These are phyloP conservation scores for Sicyos edulis DNA, from an alignment of 306 rosid genomes.

Conservation along the genomic window DNA sequence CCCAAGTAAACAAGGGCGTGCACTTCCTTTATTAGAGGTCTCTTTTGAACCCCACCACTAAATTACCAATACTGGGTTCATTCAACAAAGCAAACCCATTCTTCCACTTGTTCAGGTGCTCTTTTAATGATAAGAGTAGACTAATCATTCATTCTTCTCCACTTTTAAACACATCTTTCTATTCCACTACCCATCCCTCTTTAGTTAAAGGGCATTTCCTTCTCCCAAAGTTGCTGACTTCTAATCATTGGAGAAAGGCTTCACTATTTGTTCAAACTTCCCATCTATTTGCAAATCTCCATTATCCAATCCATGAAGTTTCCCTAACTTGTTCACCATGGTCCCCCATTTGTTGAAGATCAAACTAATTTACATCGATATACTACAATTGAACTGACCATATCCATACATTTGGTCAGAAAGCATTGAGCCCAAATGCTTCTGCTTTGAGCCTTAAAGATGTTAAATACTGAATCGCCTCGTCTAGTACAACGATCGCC, in stretches of 20 bases:
- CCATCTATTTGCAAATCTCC: not conserved
- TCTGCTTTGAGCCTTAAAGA: slow-evolving; percentile 54
- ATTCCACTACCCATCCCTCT: slow-evolving; percentile 11
- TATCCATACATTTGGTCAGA: slow-evolving; percentile 25
- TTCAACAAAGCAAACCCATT: no score
- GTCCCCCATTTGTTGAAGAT: slow-evolving; percentile 7
- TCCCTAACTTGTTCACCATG: slow-evolving; percentile 8
- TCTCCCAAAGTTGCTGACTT: not conserved
- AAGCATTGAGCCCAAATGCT: slow-evolving; percentile 50
- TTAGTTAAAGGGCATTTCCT: not conserved
- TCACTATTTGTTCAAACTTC: slow-evolving; percentile 1
- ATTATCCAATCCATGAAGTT: not conserved
- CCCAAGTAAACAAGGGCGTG: slow-evolving; percentile 16
- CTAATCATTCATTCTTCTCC: slow-evolving; percentile 23
- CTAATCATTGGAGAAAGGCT: slow-evolving; percentile 8
- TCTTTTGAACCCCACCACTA: slow-evolving; percentile 10
- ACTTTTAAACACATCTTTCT: slow-evolving; percentile 10
- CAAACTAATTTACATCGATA: not conserved
- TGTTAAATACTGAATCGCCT: slow-evolving; percentile 70
- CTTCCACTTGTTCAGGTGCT: slow-evolving; percentile 17
- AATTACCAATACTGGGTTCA: not conserved
- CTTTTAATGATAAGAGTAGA: slow-evolving; percentile 9
- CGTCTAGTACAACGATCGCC: slow-evolving; percentile 63
- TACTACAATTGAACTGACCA: slow-evolving; percentile 17
- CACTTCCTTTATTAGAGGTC: slow-evolving; percentile 10